phyloP scores from a whole-genome alignment of 2,329 filamentous ascomycete genomes.

The Colletotrichum chrysophilum region DNA sequence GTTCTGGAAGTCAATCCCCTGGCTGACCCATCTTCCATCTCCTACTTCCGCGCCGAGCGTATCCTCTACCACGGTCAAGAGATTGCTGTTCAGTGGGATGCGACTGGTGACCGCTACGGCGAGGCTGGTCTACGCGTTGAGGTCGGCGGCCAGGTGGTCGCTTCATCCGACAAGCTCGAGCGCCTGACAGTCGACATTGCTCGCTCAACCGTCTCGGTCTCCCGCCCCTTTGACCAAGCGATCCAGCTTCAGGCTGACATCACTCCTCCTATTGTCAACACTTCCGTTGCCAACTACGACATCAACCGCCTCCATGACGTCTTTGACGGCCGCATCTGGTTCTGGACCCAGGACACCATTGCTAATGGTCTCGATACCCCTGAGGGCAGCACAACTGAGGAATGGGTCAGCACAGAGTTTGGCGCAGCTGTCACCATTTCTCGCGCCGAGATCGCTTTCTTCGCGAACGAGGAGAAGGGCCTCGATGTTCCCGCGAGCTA shows the following conservation, averaged over 20 bases:
- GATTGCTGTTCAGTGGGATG: conserved; percentile 45
- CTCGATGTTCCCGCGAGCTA: conserved; percentile 1
- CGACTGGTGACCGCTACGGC: conserved; percentile 40
- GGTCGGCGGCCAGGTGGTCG: conserved; percentile 32
- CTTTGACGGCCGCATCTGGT: conserved; percentile 4
- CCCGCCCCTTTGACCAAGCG: neutral
- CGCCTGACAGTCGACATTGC: neutral
- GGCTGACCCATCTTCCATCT: conserved; percentile 35
- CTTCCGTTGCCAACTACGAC: neutral
- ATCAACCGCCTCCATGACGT: conserved; percentile 1
- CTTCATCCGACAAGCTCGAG: conserved; percentile 4
- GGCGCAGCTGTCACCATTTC: neutral
- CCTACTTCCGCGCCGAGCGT: conserved; percentile 47
- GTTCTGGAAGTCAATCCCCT: conserved; percentile 42
- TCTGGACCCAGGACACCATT: conserved; percentile 4
- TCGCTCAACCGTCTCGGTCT: neutral
- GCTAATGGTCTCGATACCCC: neutral
- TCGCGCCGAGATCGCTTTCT: neutral
- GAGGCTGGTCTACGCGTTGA: conserved; percentile 41
- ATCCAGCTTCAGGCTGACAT: neutral
- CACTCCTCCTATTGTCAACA: neutral
- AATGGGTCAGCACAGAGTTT: conserved; percentile 4
- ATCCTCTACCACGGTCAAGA: conserved; percentile 46
- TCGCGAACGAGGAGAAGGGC: neutral
- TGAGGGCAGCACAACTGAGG: neutral